Percentiles rank a stretch among this genome's conserved stretches.
Evolutionary conservation across 768 basidiomycete species (phyloP).

Genomic region (Mrakia gelida): DNA sequence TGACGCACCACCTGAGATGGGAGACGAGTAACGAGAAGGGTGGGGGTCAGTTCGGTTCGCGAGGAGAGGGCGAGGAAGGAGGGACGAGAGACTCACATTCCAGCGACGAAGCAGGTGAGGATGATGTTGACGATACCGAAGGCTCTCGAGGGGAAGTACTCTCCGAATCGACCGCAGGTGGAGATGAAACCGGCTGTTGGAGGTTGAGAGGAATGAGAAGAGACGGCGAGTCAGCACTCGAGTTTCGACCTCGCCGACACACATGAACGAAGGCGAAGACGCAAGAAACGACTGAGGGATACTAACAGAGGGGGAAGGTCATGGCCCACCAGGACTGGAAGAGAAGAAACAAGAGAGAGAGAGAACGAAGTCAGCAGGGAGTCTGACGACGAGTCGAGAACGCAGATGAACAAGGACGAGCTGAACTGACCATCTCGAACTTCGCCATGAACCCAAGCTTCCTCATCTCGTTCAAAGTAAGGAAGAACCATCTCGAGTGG

Average conservation of each 20-base stretch:
- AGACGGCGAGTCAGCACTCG: too few species aligned
- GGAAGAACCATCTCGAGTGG: slow-evolving; percentile 1
- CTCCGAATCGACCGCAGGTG: slow-evolving; percentile 26
- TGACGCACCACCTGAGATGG: neutral
- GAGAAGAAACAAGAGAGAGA: neutral
- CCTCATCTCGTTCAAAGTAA: neutral
- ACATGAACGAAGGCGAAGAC: too few species aligned
- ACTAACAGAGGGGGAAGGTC: slow-evolving; percentile 1
- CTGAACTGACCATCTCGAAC: neutral
- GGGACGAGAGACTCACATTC: slow-evolving; percentile 18
- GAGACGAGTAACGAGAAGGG: too few species aligned
- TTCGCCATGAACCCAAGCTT: neutral
- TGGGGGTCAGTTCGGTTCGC: too few species aligned
- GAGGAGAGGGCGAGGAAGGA: neutral
- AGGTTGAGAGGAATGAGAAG: too few species aligned
- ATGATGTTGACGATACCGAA: slow-evolving; percentile 31
- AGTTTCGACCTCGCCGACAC: too few species aligned
- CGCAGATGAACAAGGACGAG: slow-evolving; percentile 9
- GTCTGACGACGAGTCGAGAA: neutral
- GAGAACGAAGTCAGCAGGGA: neutral
- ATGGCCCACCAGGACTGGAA: neutral
- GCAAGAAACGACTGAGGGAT: too few species aligned
- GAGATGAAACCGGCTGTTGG: slow-evolving; percentile 21
- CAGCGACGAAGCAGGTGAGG: slow-evolving; percentile 6
- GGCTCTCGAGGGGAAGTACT: slow-evolving; percentile 23